Percentiles rank a stretch among this genome's conserved stretches.
Evolutionary conservation across 768 basidiomycete genomes (phyloP).

Genomic region (Tricholoma sp.): DNA sequence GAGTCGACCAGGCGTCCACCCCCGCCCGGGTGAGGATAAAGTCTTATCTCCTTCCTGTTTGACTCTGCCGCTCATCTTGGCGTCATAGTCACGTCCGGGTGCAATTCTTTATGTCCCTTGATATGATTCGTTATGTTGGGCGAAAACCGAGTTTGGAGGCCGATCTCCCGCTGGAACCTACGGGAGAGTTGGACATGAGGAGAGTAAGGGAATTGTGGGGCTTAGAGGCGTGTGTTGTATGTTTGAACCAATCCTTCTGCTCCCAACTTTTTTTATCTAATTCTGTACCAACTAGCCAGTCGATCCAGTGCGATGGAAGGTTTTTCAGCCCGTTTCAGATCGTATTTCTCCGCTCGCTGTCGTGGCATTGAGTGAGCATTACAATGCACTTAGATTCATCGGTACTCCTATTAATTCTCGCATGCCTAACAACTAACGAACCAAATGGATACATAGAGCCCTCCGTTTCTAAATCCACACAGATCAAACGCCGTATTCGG

Average conservation of each 20-base stretch:
- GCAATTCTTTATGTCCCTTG: conserved; percentile 10
- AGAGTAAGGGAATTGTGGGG: conserved; percentile 16
- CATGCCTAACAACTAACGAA: neutral
- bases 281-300: conserved; percentile 8
- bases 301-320: conserved; percentile 14
- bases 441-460: conserved; percentile 1
- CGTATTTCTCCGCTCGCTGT: conserved; percentile 15
- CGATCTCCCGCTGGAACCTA: conserved; percentile 13
- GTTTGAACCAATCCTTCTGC: neutral
- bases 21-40: conserved; percentile 11
- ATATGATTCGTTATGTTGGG: conserved; percentile 1
- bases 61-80: neutral
- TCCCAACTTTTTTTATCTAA: neutral
- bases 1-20: conserved; percentile 2
- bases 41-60: neutral
- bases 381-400: conserved; percentile 14
- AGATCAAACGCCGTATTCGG: conserved; percentile 3
- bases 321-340: conserved; percentile 11
- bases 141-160: conserved; percentile 13
- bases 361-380: conserved; percentile 8
- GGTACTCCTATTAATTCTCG: conserved; percentile 1
- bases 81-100: conserved; percentile 14
- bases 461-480: neutral
- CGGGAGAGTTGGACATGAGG: conserved; percentile 14
- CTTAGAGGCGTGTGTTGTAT: conserved; percentile 14